Evolutionary conservation across 2,329 filamentous ascomycete genomes (phyloP).

Genomic region (Aspergillus persii): DNA sequence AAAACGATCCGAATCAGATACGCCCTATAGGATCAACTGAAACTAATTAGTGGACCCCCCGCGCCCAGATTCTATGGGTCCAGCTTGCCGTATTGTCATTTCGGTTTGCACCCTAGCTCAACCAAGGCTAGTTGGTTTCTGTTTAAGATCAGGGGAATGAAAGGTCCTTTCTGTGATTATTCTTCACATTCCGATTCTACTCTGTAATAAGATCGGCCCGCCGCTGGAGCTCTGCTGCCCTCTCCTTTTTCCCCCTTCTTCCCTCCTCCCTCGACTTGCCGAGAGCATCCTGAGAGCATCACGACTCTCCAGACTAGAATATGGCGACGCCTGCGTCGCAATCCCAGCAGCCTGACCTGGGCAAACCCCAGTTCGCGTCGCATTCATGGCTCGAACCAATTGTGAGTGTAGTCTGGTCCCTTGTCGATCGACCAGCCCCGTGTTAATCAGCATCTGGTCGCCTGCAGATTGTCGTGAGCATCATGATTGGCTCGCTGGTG

Average conservation of each 20-base stretch:
- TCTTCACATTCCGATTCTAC: background rate
- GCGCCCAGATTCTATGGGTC: background rate
- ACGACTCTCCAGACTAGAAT: background rate
- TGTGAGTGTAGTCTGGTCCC: constrained; percentile 21
- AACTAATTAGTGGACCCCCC: background rate
- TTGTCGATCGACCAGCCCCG: background rate
- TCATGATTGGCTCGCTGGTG: constrained; percentile 50
- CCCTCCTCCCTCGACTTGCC: background rate
- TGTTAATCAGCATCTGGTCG: background rate
- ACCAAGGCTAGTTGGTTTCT: background rate
- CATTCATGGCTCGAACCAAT: constrained; percentile 37
- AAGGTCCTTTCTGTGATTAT: too few species aligned
- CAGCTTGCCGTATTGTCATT: background rate
- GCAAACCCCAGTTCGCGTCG: constrained; percentile 36
- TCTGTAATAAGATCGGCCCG: background rate
- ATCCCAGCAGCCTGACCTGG: constrained; percentile 25
- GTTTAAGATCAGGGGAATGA: background rate
- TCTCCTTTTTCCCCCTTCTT: background rate
- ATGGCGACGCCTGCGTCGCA: constrained; percentile 6
- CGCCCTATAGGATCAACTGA: background rate
- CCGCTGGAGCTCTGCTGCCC: background rate
- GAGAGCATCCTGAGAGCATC: background rate
- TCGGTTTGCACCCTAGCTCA: background rate
- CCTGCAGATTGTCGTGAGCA: constrained; percentile 49
- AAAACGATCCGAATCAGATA: background rate